Evolutionary conservation across 192 early-diverging fungal genomes (phyloP).

Genomic region (Allomyces macrogynus): DNA sequence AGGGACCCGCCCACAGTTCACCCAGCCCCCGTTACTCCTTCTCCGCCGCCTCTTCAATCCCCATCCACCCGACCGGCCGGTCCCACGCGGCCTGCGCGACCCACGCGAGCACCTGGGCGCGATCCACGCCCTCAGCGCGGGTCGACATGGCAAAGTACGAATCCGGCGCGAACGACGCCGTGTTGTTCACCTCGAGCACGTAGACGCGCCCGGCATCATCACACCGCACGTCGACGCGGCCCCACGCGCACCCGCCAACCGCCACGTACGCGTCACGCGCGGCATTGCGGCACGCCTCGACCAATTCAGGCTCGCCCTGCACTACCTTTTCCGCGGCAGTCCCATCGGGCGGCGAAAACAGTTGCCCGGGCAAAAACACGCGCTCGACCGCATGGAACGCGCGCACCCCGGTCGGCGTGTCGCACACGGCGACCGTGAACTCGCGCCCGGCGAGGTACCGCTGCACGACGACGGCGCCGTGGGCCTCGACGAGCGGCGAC

Average conservation of each 20-base stretch:
- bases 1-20: too few relatives aligned
- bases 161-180: not conserved
- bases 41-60: too few relatives aligned
- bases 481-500: not conserved
- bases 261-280: not conserved
- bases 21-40: too few relatives aligned
- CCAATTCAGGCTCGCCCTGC: not conserved
- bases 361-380: not conserved
- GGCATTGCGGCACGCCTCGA: not conserved
- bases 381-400: not conserved
- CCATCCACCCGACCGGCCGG: too few relatives aligned
- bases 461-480: not conserved
- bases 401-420: not conserved
- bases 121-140: not conserved
- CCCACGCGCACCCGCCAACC: not conserved
- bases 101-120: not conserved
- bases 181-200: not conserved
- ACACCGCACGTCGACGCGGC: not conserved
- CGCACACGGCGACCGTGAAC: not conserved
- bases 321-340: not conserved
- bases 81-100: not conserved
- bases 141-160: not conserved
- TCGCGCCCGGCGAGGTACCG: not conserved
- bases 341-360: not conserved
- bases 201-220: not conserved